These are phyloP conservation scores for Colletotrichum sp. DNA, from an alignment of 2,329 filamentous ascomycete species.

Conservation along the genomic window DNA sequence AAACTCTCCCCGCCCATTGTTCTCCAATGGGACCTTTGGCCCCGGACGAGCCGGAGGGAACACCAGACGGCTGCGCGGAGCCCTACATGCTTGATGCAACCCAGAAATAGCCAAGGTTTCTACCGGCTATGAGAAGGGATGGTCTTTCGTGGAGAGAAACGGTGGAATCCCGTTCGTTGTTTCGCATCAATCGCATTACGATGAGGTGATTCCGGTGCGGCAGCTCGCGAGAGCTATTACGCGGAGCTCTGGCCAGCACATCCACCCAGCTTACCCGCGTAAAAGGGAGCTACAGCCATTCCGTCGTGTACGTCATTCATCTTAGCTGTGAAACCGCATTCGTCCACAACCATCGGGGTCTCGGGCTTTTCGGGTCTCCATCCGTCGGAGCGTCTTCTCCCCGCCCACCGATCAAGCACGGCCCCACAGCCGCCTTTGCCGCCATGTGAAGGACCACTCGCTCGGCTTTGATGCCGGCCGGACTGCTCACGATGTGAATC, in stretches of 20 bases:
- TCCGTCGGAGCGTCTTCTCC: not conserved
- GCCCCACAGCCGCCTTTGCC: not conserved
- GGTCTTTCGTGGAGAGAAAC: not conserved
- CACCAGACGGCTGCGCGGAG: not conserved
- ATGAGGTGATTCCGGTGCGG: constrained; percentile 3
- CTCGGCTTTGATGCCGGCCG: not conserved
- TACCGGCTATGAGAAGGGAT: not conserved
- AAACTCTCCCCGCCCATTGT: constrained; percentile 6
- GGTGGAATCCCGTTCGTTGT: not conserved
- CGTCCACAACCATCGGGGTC: not conserved
- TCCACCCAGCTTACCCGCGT: not conserved
- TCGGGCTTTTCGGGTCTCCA: constrained; percentile 9
- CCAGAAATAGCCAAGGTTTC: not conserved
- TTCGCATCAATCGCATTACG: not conserved
- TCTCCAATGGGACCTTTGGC: not conserved
- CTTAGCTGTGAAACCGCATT: constrained; percentile 14
- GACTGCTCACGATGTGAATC: not conserved
- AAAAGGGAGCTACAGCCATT: not conserved
- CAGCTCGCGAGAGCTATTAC: not conserved
- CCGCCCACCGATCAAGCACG: constrained; percentile 5
- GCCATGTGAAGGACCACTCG: not conserved
- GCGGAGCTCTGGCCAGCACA: not conserved
- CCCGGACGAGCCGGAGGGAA: constrained; percentile 3
- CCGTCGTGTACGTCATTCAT: constrained; percentile 9
- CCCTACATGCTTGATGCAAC: not conserved